These are phyloP conservation scores for Suhomyces guaymorum DNA, from an alignment of 1,139 yeast genomes.

Conservation along the genomic window DNA sequence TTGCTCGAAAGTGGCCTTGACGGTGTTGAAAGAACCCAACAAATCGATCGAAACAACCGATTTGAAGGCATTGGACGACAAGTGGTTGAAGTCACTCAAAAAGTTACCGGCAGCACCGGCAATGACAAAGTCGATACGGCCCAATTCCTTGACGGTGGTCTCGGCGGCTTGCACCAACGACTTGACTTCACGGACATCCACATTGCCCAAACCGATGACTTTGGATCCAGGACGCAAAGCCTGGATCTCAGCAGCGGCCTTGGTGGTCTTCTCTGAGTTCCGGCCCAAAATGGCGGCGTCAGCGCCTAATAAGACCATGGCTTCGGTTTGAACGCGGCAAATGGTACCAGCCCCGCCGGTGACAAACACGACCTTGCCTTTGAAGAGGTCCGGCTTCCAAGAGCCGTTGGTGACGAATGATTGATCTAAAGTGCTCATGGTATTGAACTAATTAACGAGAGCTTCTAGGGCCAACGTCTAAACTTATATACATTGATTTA, in stretches of 20 bases:
- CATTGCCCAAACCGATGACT: constrained; percentile 66
- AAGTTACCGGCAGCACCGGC: constrained; percentile 98
- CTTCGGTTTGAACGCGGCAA: constrained; percentile 84
- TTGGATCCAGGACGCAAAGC: constrained; percentile 56
- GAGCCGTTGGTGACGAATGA: constrained; percentile 28
- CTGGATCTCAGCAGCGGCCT: constrained; percentile 67
- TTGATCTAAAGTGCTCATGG: constrained; percentile 27
- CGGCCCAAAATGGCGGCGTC: constrained; percentile 85
- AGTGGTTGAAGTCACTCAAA: constrained; percentile 71
- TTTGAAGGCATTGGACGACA: constrained; percentile 83
- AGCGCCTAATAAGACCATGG: constrained; percentile 79
- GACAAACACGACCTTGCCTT: constrained; percentile 82
- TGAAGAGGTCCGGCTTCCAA: constrained; percentile 64
- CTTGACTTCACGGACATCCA: constrained; percentile 73
- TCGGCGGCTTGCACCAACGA: constrained; percentile 63
- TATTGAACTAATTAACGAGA: background rate
- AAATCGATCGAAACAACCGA: constrained; percentile 83
- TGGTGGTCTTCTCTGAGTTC: constrained; percentile 59
- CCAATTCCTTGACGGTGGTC: constrained; percentile 62
- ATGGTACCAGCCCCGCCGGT: constrained; percentile 97
- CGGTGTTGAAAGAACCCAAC: constrained; percentile 83
- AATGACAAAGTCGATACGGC: constrained; percentile 78
- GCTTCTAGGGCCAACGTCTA: background rate
- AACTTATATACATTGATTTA: constrained; percentile 8
- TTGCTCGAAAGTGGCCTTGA: constrained; percentile 72